Evolutionary conservation across 2,329 filamentous ascomycete genomes (phyloP).

Genomic region (Gnomoniopsis sp.): DNA sequence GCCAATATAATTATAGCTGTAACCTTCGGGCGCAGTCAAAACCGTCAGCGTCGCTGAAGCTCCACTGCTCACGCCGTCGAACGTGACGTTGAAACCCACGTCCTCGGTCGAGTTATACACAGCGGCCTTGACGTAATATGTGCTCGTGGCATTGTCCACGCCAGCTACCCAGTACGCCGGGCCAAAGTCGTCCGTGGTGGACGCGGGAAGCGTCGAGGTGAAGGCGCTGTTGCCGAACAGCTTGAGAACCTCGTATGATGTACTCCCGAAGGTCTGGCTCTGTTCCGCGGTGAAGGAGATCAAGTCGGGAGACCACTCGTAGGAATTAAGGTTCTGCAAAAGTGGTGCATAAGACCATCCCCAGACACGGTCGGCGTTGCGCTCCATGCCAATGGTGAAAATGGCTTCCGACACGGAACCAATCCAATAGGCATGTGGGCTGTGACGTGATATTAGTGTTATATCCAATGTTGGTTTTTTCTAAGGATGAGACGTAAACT

Average conservation of each 20-base stretch:
- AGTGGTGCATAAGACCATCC: conserved; percentile 11
- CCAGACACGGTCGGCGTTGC: conserved; percentile 31
- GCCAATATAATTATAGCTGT: conserved; percentile 40
- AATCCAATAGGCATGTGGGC: conserved; percentile 47
- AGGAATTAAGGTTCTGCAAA: conserved; percentile 40
- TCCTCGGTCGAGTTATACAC: conserved; percentile 42
- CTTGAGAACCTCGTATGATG: conserved; percentile 16
- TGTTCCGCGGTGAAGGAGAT: conserved; percentile 15
- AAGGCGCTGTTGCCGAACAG: conserved; percentile 10
- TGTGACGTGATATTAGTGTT: conserved; percentile 16
- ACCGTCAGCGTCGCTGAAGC: conserved; percentile 41
- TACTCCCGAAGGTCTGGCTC: conserved; percentile 15
- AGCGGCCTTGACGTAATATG: conserved; percentile 16
- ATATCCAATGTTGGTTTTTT: neutral
- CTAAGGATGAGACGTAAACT: neutral
- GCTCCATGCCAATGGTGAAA: conserved; percentile 51
- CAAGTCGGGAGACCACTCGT: conserved; percentile 43
- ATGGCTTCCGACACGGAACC: conserved; percentile 57
- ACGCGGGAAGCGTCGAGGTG: conserved; percentile 15
- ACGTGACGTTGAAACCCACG: conserved; percentile 42
- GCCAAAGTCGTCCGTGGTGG: conserved; percentile 22
- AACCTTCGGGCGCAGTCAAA: conserved; percentile 42
- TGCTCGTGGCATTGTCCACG: conserved; percentile 20
- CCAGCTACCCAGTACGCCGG: conserved; percentile 17
- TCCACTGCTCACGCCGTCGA: conserved; percentile 40